Evolutionary conservation across 441 rosid genomes (phyloP), one percentile per base, ranked within the genome.

Genomic region (Rhodomyrtus psidioides): DNA sequence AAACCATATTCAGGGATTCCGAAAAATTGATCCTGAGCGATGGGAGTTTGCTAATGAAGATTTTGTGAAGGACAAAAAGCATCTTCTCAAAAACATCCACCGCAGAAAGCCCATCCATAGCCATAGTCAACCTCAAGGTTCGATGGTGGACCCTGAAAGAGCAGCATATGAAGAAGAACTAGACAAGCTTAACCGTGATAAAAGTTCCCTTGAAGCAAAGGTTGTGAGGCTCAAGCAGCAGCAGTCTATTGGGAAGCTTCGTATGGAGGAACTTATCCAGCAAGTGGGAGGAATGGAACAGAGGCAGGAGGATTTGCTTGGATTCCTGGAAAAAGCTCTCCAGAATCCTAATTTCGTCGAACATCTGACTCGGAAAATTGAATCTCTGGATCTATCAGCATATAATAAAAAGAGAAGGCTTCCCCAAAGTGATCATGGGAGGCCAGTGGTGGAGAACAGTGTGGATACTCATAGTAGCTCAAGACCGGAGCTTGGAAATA

Each of bases 31-130:
- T 93, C 93, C 98, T 0, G 99, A 97, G 93, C 92, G 88, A 88
- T 97, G 99, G 99, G 98, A 97, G 82, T 97, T 97, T 89, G 91
- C 92, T 13, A 97, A 96, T 89, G 99, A 97, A 82, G 98, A 93
- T 49, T 97, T 97, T 88, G 87, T 93, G 49, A 97, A 93, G 88
- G 96, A 93, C 92, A 95, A 93, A 87, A 95, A 93, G 94, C 99
- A 95, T 93, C 97, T 94, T 84, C 98, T 97, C 81, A 97, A 96
- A 90, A 95, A 92, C 89, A 96, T 97, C 90, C 95, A 94, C 86
- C 90, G 99, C 24, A 92, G 98, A 85, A 97, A 96, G 87, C 98
- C 99, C 62, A 94, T 96, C 84, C 98, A 97, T 75, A 97, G 99
- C 91, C 99, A 97, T 19, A 95, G 96, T 84, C 93, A 92, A 19